Conservation (phyloP, 2,329 filamentous ascomycete species). For the Fusarium luffae region DNA sequence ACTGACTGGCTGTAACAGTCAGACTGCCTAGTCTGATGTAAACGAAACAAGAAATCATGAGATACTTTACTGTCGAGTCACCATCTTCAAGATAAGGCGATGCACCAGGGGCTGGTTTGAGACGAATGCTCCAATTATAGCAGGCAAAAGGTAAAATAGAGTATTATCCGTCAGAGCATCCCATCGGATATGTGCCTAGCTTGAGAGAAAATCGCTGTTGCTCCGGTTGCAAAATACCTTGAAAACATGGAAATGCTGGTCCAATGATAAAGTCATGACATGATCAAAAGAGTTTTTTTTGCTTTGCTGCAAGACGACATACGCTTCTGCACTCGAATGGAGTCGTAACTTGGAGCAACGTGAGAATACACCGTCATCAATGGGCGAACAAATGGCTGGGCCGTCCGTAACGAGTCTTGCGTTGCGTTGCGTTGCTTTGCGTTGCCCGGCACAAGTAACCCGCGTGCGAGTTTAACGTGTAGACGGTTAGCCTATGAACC, state of each 20-base stretch:
- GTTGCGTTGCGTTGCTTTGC: background rate
- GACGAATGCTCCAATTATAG: conserved; percentile 24
- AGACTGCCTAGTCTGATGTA: conserved; percentile 8
- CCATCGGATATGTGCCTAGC: conserved; percentile 16
- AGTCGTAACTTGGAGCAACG: conserved; percentile 38
- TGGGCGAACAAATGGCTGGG: conserved; percentile 16
- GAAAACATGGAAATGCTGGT: conserved; percentile 34
- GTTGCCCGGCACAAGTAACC: conserved; percentile 3
- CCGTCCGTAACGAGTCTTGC: conserved; percentile 16
- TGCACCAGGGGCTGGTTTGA: conserved; percentile 16
- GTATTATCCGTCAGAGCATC: conserved; percentile 2
- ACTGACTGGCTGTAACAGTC: conserved; percentile 7
- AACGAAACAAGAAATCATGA: conserved; percentile 36
- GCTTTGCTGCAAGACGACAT: conserved; percentile 14
- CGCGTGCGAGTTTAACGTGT: conserved; percentile 1
- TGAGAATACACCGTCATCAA: conserved; percentile 31
- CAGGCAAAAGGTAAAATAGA: background rate
- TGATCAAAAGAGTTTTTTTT: background rate
- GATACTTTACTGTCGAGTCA: conserved; percentile 23
- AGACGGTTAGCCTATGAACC: conserved; percentile 28
- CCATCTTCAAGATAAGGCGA: conserved; percentile 18
- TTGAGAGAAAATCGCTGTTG: conserved; percentile 7
- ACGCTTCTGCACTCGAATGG: conserved; percentile 42
- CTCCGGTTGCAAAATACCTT: conserved; percentile 32
- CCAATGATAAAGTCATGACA: conserved; percentile 15